Evolutionary conservation across 352 stramenopile genomes (phyloP).

Genomic region (Globisporangium mamillatum): DNA sequence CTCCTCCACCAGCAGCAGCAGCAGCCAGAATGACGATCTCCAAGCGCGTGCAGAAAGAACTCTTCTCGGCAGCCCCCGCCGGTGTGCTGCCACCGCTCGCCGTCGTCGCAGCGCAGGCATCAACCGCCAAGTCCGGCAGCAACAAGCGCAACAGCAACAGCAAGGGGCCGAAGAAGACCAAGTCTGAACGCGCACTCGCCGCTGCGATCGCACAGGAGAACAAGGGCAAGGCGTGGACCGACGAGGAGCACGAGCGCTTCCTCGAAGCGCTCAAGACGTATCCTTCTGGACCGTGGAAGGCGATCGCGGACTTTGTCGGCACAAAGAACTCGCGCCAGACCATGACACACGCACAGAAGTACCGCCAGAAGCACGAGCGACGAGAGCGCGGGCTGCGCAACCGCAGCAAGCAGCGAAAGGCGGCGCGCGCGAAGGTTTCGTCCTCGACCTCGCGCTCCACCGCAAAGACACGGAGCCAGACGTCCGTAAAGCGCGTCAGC

Average conservation of each 20-base stretch:
- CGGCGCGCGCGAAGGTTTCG: background rate
- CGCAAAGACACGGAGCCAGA: slow-evolving; percentile 16
- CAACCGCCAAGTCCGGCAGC: slow-evolving; percentile 1
- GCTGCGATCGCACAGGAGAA: slow-evolving; percentile 33
- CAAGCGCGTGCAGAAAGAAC: slow-evolving; percentile 54
- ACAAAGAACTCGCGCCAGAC: slow-evolving; percentile 56
- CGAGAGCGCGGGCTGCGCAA: slow-evolving; percentile 50
- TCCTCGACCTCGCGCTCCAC: background rate
- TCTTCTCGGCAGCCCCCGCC: slow-evolving; percentile 38
- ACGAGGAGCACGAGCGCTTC: slow-evolving; percentile 53
- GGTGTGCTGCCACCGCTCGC: slow-evolving; percentile 25
- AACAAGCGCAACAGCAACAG: background rate
- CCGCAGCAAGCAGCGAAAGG: slow-evolving; percentile 24
- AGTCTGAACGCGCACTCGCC: slow-evolving; percentile 19
- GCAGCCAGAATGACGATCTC: slow-evolving; percentile 45
- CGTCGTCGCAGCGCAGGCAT: slow-evolving; percentile 11
- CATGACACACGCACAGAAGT: slow-evolving; percentile 38
- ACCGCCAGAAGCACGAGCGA: slow-evolving; percentile 41
- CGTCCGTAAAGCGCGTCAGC: slow-evolving; percentile 8
- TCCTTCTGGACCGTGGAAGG: slow-evolving; percentile 59
- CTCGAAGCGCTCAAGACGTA: slow-evolving; percentile 53
- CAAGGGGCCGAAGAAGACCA: slow-evolving; percentile 12
- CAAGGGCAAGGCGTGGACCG: slow-evolving; percentile 59
- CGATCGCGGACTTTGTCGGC: slow-evolving; percentile 54
- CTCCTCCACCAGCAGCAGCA: background rate